Base-by-base conservation (phyloP, 1,284 basidiomycete species). In the Ceratobasidium sp. region DNA sequence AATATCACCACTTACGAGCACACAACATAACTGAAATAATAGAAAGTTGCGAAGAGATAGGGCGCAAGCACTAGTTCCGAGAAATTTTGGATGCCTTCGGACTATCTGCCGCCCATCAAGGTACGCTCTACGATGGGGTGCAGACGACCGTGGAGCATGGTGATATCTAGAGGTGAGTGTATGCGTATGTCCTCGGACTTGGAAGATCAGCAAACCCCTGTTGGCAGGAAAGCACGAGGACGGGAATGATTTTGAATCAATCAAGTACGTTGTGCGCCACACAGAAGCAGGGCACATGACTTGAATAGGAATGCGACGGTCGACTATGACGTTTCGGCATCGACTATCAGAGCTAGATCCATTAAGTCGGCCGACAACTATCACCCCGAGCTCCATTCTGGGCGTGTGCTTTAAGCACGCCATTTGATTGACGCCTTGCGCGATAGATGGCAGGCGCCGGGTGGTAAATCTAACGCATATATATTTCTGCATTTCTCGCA, bases 381-480 rank as follows among this genome's bases (percentile, higher is more conserved):
- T 2, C 50, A 28, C 50, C 10, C 10, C 26, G 23, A 26, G 48
- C 8, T 23, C 50, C 26, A 30, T 53, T 12, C 18, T 30, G 4
- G 14, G 26, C 12, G 50, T 28, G 50, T 12, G 26, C 5, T 16
- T 8, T 12, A 53, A 53, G 50, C 50, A 53, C 50, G 50, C 50
- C 50, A 53, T 53, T 53, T 53, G 50, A 53, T 53, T 30, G 26
- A 30, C 50, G 50, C 50, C 50, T 53, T 53, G 50, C 50, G 50
- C 50, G 21, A 53, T 30, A 9, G 26, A 30, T 30, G 50, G 26
- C 4, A 14, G 23, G 12, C 23, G 26, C 10, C 12, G 50, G 18
- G 4, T 10, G 18, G 36, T 39, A 45, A 10, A 4, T 8, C 4
- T 18, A 45, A 12, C 18, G 4, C 3, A 18, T 10, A 45, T 3